Percentiles rank a stretch among this genome's conserved stretches.
Evolutionary conservation across 345 rosid species (phyloP).

Genomic region (Pistacia vera): DNA sequence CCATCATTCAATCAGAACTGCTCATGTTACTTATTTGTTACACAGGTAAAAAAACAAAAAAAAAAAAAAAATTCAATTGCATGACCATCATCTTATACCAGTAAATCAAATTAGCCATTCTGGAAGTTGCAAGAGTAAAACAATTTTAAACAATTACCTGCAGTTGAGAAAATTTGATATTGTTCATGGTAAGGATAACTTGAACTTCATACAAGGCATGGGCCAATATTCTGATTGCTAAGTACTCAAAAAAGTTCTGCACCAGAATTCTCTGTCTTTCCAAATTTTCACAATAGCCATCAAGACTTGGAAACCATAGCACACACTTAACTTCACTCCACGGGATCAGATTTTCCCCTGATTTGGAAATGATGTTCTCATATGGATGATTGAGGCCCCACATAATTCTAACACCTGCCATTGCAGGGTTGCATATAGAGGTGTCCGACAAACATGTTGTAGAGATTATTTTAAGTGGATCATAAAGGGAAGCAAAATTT

Average conservation of each 20-base stretch:
- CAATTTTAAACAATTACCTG: constrained; percentile 49
- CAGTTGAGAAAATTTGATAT: constrained; percentile 66
- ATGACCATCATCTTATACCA: background rate
- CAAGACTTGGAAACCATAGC: constrained; percentile 72
- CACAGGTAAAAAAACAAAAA: no score
- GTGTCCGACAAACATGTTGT: constrained; percentile 60
- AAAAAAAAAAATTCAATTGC: background rate
- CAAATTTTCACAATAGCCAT: constrained; percentile 45
- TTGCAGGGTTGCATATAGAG: constrained; percentile 34
- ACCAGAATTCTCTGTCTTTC: constrained; percentile 50
- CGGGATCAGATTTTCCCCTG: constrained; percentile 50
- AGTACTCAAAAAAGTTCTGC: constrained; percentile 70
- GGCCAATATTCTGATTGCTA: constrained; percentile 69
- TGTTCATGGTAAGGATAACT: constrained; percentile 75
- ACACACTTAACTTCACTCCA: constrained; percentile 71
- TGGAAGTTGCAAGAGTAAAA: background rate
- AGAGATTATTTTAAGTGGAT: constrained; percentile 57
- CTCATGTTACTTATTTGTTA: background rate
- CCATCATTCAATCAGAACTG: background rate
- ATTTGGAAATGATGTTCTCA: constrained; percentile 56
- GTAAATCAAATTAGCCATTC: background rate
- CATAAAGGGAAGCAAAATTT: constrained; percentile 51
- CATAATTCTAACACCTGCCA: constrained; percentile 52
- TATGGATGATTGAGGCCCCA: constrained; percentile 76
- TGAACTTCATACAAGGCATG: constrained; percentile 50